phyloP scores from a whole-genome alignment of 768 basidiomycete genomes.

The Tephrocybe sp. region DNA sequence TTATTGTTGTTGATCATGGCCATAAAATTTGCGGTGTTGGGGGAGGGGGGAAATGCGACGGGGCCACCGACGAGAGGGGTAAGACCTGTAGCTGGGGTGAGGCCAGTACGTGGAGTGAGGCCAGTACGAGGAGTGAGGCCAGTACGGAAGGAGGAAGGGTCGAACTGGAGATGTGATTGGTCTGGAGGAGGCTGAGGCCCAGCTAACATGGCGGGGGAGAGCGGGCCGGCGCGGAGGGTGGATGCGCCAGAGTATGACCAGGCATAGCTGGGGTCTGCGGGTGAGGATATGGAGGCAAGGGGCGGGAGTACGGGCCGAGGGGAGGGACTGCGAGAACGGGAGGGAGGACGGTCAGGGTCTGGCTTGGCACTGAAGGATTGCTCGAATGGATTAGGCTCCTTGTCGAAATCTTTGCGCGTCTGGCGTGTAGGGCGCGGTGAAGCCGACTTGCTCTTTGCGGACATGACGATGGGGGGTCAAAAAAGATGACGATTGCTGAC shows the following conservation, averaged over 20 bases:
- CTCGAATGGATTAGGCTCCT: constrained; percentile 94
- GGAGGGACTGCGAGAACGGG: constrained; percentile 37
- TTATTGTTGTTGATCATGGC: constrained; percentile 83
- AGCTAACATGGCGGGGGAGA: constrained; percentile 95
- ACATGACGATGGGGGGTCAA: constrained; percentile 34
- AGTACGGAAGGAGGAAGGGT: constrained; percentile 34
- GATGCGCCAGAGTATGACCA: constrained; percentile 65
- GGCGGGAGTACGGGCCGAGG: constrained; percentile 79
- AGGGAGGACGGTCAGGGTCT: constrained; percentile 31
- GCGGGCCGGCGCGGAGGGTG: constrained; percentile 88
- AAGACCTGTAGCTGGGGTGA: constrained; percentile 74
- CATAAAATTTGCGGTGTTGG: constrained; percentile 90
- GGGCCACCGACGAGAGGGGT: constrained; percentile 80
- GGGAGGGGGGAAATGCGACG: constrained; percentile 79
- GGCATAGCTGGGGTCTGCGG: constrained; percentile 59
- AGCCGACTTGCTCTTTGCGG: constrained; percentile 37
- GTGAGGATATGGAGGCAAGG: constrained; percentile 75
- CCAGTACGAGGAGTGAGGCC: constrained; percentile 88
- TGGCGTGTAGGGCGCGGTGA: constrained; percentile 37
- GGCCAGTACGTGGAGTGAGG: constrained; percentile 82
- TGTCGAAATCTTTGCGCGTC: constrained; percentile 65
- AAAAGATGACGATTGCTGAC: constrained; percentile 52
- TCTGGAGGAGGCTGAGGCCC: constrained; percentile 66
- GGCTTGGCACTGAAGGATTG: constrained; percentile 75
- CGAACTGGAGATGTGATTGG: constrained; percentile 21